Conservation (phyloP, 1,139 yeast genomes). For the Lodderomyces pseudojiufengensis region DNA sequence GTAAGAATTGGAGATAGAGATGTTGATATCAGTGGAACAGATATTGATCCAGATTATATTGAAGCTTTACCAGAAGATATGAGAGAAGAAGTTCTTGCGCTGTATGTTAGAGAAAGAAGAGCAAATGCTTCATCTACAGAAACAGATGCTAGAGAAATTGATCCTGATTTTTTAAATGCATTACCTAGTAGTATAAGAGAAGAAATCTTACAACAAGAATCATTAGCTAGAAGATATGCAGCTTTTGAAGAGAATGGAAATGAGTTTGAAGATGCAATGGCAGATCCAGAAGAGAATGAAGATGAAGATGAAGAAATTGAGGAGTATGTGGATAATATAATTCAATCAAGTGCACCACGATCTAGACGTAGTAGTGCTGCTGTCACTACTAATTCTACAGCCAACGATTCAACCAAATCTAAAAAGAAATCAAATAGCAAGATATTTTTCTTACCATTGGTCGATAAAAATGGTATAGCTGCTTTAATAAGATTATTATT, state of each 20-base stretch:
- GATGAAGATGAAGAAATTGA: conserved; percentile 25
- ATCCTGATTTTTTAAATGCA: conserved; percentile 78
- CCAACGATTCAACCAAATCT: not conserved
- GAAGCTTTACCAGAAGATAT: conserved; percentile 90
- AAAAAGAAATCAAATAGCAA: conserved; percentile 17
- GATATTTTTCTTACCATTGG: conserved; percentile 58
- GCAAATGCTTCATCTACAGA: conserved; percentile 49
- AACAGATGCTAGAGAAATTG: conserved; percentile 58
- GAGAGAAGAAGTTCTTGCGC: conserved; percentile 89
- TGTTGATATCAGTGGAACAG: conserved; percentile 86
- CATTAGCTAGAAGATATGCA: conserved; percentile 42
- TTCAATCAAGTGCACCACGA: not conserved
- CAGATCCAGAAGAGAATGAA: conserved; percentile 16
- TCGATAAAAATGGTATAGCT: conserved; percentile 76
- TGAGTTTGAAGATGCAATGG: conserved; percentile 16
- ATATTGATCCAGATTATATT: conserved; percentile 86
- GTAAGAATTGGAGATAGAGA: conserved; percentile 75
- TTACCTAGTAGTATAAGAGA: conserved; percentile 72
- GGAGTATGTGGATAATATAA: conserved; percentile 14
- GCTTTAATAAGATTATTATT: conserved; percentile 68
- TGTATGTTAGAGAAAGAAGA: conserved; percentile 70
- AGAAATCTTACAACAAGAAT: conserved; percentile 71
- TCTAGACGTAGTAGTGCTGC: conserved; percentile 4
- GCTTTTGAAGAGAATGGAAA: conserved; percentile 25
- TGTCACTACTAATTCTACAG: not conserved